phyloP scores from a whole-genome alignment of 352 stramenopile genomes.

The Pythium sukuiense region DNA sequence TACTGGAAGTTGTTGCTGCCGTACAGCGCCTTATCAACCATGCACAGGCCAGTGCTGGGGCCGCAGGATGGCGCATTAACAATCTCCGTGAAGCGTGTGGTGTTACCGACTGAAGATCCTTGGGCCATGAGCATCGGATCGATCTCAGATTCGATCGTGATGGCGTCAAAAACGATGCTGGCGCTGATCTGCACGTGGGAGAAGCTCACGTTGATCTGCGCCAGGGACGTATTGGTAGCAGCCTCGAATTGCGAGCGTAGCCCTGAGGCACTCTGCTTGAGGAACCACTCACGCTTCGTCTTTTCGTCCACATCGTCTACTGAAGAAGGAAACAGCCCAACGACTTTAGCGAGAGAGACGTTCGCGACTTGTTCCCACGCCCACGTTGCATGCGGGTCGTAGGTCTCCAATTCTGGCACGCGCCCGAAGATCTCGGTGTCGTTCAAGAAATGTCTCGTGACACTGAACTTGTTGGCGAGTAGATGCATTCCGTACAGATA shows the following conservation, averaged over 20 bases:
- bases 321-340: not conserved
- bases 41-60: not conserved
- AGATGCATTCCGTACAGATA: not conserved
- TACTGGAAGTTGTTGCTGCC: not conserved
- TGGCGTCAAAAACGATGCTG: not conserved
- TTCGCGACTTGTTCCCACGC: not conserved
- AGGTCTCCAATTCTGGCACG: not conserved
- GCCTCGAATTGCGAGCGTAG: not conserved
- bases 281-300: conserved; percentile 1
- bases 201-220: not conserved
- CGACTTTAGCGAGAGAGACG: not conserved
- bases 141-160: conserved; percentile 10
- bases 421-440: not conserved
- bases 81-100: not conserved
- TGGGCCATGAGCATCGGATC: not conserved
- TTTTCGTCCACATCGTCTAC: not conserved
- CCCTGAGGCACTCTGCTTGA: not conserved
- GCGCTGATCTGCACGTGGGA: conserved; percentile 9
- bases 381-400: not conserved
- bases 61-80: not conserved
- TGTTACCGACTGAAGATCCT: not conserved
- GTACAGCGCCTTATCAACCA: not conserved
- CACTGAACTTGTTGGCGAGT: not conserved
- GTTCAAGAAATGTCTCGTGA: not conserved
- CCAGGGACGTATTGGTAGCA: not conserved